These are phyloP conservation scores for Apophysomyces variabilis DNA, from an alignment of 371 early-diverging fungal genomes.

Conservation along the genomic window DNA sequence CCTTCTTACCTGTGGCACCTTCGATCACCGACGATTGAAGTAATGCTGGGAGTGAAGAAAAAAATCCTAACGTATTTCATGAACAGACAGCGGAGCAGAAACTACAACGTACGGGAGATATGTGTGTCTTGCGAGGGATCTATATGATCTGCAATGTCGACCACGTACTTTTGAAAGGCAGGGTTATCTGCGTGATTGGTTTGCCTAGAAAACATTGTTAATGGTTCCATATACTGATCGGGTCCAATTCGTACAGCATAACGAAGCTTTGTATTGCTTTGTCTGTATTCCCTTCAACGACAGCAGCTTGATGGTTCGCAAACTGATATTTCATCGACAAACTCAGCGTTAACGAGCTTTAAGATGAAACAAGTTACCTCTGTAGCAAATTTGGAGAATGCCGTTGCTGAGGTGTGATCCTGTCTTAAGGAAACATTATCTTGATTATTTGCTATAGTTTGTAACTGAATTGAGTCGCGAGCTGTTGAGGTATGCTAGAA, in stretches of 20 bases:
- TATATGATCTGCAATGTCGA: conserved; percentile 42
- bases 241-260: conserved; percentile 21
- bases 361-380: background rate
- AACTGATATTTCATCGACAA: conserved; percentile 11
- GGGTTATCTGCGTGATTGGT: conserved; percentile 39
- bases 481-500: background rate
- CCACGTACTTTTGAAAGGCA: conserved; percentile 37
- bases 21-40: conserved; percentile 49
- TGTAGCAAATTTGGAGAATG: background rate
- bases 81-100: background rate
- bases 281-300: conserved; percentile 23
- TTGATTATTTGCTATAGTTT: background rate
- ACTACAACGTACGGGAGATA: conserved; percentile 31
- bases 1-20: conserved; percentile 38
- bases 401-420: background rate
- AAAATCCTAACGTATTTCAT: conserved; percentile 33
- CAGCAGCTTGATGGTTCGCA: conserved; percentile 14
- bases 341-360: background rate
- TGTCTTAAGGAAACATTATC: background rate
- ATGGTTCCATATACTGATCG: background rate
- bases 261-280: conserved; percentile 33
- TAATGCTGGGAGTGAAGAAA: conserved; percentile 46
- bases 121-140: conserved; percentile 46
- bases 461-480: background rate
- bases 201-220: conserved; percentile 26